These are phyloP conservation scores for Phaffia australis DNA, from an alignment of 768 basidiomycete genomes.

Conservation along the genomic window DNA sequence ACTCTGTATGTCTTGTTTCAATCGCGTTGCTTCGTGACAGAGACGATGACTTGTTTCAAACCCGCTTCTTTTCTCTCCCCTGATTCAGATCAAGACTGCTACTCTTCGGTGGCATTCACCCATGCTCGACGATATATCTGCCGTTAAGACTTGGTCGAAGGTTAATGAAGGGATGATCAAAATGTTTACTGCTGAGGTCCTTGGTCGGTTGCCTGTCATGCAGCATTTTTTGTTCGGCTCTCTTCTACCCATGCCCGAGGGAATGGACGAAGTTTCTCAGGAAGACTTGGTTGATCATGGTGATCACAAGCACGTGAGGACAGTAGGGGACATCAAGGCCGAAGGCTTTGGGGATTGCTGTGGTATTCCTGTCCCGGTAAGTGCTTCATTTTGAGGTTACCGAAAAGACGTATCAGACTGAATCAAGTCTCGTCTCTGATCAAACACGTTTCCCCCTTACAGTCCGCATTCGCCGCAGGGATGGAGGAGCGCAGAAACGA, in stretches of 20 bases:
- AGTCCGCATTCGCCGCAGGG: constrained; percentile 25
- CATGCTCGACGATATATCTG: constrained; percentile 96
- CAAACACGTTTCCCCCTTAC: not conserved
- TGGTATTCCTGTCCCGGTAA: constrained; percentile 65
- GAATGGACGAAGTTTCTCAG: constrained; percentile 14
- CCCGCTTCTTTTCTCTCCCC: no score
- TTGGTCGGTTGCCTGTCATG: constrained; percentile 86
- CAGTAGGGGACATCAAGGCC: constrained; percentile 43
- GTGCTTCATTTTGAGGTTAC: not conserved
- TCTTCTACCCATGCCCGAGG: constrained; percentile 44
- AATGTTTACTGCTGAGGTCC: constrained; percentile 92
- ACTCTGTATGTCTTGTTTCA: no score
- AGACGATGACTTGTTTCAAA: no score
- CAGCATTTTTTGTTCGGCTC: constrained; percentile 95
- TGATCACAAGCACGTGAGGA: constrained; percentile 34
- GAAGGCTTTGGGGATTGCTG: constrained; percentile 60
- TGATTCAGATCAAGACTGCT: constrained; percentile 74
- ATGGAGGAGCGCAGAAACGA: no score
- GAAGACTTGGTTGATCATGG: constrained; percentile 27
- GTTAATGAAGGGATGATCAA: constrained; percentile 94
- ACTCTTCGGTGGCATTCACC: constrained; percentile 96
- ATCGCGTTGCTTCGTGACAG: no score
- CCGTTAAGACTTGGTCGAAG: constrained; percentile 74
- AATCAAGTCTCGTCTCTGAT: not conserved
- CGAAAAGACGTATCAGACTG: no score